Evolutionary conservation across 1,284 basidiomycete genomes (phyloP).

Genomic region (Ceratobasidium sp.): DNA sequence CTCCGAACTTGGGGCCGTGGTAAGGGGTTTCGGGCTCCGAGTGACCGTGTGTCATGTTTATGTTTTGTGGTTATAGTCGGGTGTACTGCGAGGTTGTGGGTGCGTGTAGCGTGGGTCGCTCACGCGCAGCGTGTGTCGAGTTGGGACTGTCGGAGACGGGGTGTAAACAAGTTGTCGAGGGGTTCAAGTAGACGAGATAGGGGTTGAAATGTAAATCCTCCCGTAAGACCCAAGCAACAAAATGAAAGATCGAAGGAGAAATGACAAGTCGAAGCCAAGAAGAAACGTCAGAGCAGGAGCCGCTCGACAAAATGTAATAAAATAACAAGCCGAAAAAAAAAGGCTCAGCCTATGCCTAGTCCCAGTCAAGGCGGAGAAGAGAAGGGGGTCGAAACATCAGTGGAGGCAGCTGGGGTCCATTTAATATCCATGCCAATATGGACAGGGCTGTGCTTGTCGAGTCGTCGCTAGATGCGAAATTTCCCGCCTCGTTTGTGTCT

Average conservation of each 20-base stretch:
- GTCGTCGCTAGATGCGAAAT: slow-evolving; percentile 10
- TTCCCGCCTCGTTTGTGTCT: slow-evolving; percentile 32
- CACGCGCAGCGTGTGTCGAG: slow-evolving; percentile 36
- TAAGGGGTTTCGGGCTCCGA: slow-evolving; percentile 25
- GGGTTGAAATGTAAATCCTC: neutral
- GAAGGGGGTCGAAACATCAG: neutral
- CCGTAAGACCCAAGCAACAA: slow-evolving; percentile 6
- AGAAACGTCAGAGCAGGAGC: slow-evolving; percentile 16
- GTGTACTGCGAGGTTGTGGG: slow-evolving; percentile 2
- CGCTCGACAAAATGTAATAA: neutral
- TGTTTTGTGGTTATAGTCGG: neutral
- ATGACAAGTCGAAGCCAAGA: slow-evolving; percentile 2
- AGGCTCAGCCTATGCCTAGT: slow-evolving; percentile 29
- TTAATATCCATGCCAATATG: neutral
- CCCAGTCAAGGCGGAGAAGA: neutral
- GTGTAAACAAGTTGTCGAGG: neutral
- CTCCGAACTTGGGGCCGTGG: slow-evolving; percentile 28
- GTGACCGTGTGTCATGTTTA: slow-evolving; percentile 34
- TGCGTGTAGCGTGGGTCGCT: slow-evolving; percentile 33
- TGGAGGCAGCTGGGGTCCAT: neutral
- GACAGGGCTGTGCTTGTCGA: slow-evolving; percentile 13
- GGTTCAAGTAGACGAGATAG: slow-evolving; percentile 4
- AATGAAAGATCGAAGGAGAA: slow-evolving; percentile 26
- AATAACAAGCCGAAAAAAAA: slow-evolving; percentile 21
- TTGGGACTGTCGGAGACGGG: slow-evolving; percentile 2